Conservation (phyloP, 257 asterid genomes). For the Haberlea rhodopensis region DNA sequence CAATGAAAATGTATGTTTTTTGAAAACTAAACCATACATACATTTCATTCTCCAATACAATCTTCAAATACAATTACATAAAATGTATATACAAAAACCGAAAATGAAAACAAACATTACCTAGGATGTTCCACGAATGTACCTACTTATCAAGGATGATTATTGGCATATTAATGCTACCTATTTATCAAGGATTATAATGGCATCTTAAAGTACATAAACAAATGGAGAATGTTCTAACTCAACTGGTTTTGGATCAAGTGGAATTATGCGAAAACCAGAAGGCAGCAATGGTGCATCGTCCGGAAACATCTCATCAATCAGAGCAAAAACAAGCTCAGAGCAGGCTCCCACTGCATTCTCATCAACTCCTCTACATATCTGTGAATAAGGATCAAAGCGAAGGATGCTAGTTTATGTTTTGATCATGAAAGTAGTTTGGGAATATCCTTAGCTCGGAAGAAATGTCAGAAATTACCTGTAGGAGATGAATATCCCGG, state of each 20-base stretch:
- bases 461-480: constrained; percentile 40
- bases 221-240: background rate
- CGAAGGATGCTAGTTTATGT: constrained; percentile 15
- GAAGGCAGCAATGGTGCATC: constrained; percentile 89
- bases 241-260: constrained; percentile 86
- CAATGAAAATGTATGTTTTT: background rate
- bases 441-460: background rate
- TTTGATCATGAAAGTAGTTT: background rate
- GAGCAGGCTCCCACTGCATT: constrained; percentile 86
- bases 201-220: background rate
- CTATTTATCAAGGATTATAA: background rate
- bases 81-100: background rate
- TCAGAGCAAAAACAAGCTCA: constrained; percentile 93
- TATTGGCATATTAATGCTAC: background rate
- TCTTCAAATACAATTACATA: no score
- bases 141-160: background rate
- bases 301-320: constrained; percentile 94
- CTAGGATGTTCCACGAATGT: background rate
- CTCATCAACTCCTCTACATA: constrained; percentile 95
- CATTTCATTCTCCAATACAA: background rate
- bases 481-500: constrained; percentile 85
- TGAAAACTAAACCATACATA: background rate
- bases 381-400: constrained; percentile 42
- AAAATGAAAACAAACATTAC: background rate
- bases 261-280: constrained; percentile 90